phyloP scores from a whole-genome alignment of 1,139 yeast species.

The Magnusiomyces clavatus region DNA sequence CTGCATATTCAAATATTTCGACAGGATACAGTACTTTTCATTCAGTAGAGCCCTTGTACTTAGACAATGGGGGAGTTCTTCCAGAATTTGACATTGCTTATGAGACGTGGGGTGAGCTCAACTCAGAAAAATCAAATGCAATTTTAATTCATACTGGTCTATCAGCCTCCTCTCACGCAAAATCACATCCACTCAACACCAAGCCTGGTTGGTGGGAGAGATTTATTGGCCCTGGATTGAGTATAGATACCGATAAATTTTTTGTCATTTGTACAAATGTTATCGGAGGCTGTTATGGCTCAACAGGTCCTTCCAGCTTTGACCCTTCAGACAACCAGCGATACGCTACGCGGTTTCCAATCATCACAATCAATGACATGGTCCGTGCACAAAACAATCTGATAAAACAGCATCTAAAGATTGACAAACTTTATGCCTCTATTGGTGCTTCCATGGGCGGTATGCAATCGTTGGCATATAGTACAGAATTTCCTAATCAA shows the following conservation, averaged over 20 bases:
- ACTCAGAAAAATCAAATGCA: constrained; percentile 56
- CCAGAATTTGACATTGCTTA: constrained; percentile 76
- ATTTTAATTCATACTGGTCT: constrained; percentile 82
- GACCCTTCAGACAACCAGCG: constrained; percentile 66
- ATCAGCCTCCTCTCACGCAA: constrained; percentile 93
- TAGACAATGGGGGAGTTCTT: constrained; percentile 76
- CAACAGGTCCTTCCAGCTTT: constrained; percentile 82
- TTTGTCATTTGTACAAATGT: constrained; percentile 86
- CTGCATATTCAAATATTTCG: constrained; percentile 63
- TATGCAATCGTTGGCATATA: constrained; percentile 88
- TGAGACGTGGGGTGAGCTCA: constrained; percentile 83
- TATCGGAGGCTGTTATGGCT: constrained; percentile 90
- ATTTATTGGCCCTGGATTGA: constrained; percentile 78
- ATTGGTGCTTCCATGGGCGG: constrained; percentile 97
- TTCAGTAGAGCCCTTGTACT: constrained; percentile 49
- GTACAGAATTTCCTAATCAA: constrained; percentile 69
- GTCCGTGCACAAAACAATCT: constrained; percentile 77
- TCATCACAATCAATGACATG: constrained; percentile 82
- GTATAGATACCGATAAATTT: constrained; percentile 72
- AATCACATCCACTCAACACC: constrained; percentile 61
- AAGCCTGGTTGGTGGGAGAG: constrained; percentile 95
- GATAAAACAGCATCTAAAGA: constrained; percentile 53
- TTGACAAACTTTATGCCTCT: constrained; percentile 60
- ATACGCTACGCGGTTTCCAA: constrained; percentile 85
- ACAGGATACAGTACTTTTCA: constrained; percentile 59